phyloP scores from a whole-genome alignment of 148 eudicot species.

The Dianthus caryophyllus region DNA sequence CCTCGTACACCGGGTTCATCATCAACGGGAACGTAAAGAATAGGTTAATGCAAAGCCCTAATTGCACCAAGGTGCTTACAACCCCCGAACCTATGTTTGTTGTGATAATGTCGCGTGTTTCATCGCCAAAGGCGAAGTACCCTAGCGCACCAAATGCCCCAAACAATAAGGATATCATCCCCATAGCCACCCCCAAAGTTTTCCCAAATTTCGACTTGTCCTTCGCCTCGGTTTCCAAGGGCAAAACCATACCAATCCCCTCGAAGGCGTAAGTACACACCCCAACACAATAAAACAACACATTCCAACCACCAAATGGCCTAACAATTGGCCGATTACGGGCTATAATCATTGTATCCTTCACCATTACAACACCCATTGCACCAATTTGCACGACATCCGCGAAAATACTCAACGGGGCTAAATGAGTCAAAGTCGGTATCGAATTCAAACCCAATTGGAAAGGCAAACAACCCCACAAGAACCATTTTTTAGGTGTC shows the following conservation, averaged over 20 bases:
- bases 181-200: conserved; percentile 47
- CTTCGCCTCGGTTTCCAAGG: conserved; percentile 54
- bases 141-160: conserved; percentile 62
- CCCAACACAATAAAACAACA: conserved; percentile 60
- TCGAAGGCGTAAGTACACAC: conserved; percentile 76
- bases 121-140: conserved; percentile 66
- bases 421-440: conserved; percentile 69
- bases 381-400: conserved; percentile 67
- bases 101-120: conserved; percentile 68
- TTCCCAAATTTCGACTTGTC: conserved; percentile 53
- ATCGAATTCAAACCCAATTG: conserved; percentile 69
- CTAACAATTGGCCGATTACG: conserved; percentile 29
- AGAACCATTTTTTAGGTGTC: conserved; percentile 43
- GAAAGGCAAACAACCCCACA: conserved; percentile 69
- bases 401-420: conserved; percentile 82
- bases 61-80: conserved; percentile 52
- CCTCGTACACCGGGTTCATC: conserved; percentile 92
- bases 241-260: conserved; percentile 77
- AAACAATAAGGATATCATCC: conserved; percentile 51
- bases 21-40: conserved; percentile 71
- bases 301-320: conserved; percentile 48
- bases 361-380: conserved; percentile 63
- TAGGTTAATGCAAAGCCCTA: conserved; percentile 63
- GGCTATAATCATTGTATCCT: conserved; percentile 36
- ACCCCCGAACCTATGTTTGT: conserved; percentile 60